Conservation (phyloP, 805 yeast species). For the Candida insectorum region DNA sequence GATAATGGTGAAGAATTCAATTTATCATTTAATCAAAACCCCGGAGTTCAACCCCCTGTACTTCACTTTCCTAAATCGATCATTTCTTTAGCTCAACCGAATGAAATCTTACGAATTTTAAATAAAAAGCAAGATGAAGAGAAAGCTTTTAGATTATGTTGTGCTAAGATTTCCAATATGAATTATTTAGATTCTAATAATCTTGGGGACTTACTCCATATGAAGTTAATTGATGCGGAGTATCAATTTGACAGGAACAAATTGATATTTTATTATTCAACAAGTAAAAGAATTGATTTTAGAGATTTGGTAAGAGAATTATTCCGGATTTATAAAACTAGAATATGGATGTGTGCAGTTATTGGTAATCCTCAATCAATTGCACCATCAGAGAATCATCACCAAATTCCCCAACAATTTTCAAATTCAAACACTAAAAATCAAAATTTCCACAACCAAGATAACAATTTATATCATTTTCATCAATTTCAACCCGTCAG, state of each 20-base stretch:
- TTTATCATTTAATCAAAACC: slow-evolving; percentile 2
- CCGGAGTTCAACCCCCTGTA: slow-evolving; percentile 33
- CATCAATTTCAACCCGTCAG: background rate
- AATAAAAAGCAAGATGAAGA: slow-evolving; percentile 66
- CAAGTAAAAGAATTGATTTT: slow-evolving; percentile 58
- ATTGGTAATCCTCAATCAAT: slow-evolving; percentile 28
- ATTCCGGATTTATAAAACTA: slow-evolving; percentile 43
- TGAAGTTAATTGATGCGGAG: slow-evolving; percentile 71
- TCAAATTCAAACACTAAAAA: no score
- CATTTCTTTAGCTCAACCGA: slow-evolving; percentile 56
- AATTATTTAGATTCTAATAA: slow-evolving; percentile 4
- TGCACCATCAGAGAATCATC: background rate
- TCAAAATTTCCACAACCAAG: background rate
- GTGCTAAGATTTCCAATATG: slow-evolving; percentile 48
- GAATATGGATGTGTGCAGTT: slow-evolving; percentile 77
- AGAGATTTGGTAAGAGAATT: slow-evolving; percentile 42
- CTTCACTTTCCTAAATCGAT: slow-evolving; percentile 68
- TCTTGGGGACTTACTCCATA: slow-evolving; percentile 26
- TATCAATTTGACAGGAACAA: slow-evolving; percentile 81
- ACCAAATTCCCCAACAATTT: slow-evolving; percentile 4
- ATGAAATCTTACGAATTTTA: slow-evolving; percentile 57
- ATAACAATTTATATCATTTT: no score
- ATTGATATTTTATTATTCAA: slow-evolving; percentile 64
- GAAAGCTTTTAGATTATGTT: slow-evolving; percentile 61
- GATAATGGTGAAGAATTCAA: slow-evolving; percentile 19